Conservation (phyloP, 176 grass and related monocot genomes). For the Carex parvula region DNA sequence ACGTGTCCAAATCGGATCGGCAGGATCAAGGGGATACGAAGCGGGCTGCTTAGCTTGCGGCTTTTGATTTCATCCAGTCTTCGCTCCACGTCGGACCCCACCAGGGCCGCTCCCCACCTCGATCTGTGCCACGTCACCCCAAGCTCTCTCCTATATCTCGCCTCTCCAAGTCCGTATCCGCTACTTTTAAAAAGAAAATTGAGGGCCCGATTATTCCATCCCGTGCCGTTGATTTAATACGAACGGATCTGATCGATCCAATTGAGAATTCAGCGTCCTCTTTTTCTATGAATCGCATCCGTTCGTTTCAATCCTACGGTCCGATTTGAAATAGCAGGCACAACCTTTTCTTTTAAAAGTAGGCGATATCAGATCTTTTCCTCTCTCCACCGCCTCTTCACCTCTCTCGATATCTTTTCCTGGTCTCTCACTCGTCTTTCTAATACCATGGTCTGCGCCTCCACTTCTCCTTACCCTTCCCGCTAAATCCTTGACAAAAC, state of each 20-base stretch:
- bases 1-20: slow-evolving; percentile 44
- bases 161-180: too few species aligned
- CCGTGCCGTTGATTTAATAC: too few species aligned
- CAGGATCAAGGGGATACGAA: slow-evolving; percentile 19
- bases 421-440: background rate
- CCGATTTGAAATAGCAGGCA: too few species aligned
- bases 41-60: slow-evolving; percentile 38
- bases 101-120: slow-evolving; percentile 38
- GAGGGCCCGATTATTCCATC: too few species aligned
- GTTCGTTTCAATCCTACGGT: too few species aligned
- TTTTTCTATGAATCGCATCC: too few species aligned
- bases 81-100: slow-evolving; percentile 13
- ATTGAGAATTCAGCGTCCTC: too few species aligned
- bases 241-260: too few species aligned
- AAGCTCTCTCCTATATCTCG: slow-evolving; percentile 22
- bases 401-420: slow-evolving; percentile 1
- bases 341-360: too few species aligned
- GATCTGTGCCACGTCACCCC: slow-evolving; percentile 66
- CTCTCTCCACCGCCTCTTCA: background rate
- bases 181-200: too few species aligned
- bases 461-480: background rate
- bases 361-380: too few species aligned
- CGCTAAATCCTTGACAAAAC: background rate
- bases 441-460: slow-evolving; percentile 20
- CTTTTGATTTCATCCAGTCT: slow-evolving; percentile 72